These are phyloP conservation scores for Stenocarpella maydis DNA, from an alignment of 2,329 filamentous ascomycete species.

Conservation along the genomic window DNA sequence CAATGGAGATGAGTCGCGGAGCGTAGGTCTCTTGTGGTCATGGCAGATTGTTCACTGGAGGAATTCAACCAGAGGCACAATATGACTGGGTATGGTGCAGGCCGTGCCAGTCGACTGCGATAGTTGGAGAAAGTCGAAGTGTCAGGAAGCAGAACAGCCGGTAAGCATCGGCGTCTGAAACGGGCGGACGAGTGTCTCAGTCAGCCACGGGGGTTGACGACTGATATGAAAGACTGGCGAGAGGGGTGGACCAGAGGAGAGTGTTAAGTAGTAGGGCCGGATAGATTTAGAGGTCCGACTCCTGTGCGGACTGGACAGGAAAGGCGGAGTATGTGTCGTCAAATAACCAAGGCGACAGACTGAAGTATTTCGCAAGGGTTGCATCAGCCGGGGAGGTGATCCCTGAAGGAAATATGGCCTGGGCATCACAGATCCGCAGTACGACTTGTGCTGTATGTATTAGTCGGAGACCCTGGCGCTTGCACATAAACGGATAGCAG, in stretches of 20 bases:
- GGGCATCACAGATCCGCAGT: not conserved
- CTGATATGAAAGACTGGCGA: conserved; percentile 8
- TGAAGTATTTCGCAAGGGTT: conserved; percentile 5
- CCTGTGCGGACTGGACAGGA: not conserved
- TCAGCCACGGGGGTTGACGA: not conserved
- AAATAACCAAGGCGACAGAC: not conserved
- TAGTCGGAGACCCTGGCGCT: conserved; percentile 15
- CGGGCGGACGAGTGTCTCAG: not conserved
- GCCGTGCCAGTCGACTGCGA: not conserved
- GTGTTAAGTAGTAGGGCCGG: not conserved
- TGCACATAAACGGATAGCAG: conserved; percentile 32
- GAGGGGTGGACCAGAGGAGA: conserved; percentile 4
- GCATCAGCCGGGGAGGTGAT: not conserved
- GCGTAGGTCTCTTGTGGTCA: not conserved
- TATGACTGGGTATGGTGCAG: not conserved
- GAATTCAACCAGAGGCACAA: not conserved
- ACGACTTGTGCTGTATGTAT: not conserved
- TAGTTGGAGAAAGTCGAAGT: not conserved
- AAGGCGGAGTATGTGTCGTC: conserved; percentile 5
- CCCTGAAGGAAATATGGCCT: not conserved
- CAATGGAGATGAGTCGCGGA: not conserved
- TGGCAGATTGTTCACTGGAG: not conserved
- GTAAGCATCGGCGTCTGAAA: not conserved
- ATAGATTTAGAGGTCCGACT: conserved; percentile 21
- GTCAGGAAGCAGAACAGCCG: not conserved